These are phyloP conservation scores for Pontederia paniculata DNA, from an alignment of 176 grass and related monocot species.

Conservation along the genomic window DNA sequence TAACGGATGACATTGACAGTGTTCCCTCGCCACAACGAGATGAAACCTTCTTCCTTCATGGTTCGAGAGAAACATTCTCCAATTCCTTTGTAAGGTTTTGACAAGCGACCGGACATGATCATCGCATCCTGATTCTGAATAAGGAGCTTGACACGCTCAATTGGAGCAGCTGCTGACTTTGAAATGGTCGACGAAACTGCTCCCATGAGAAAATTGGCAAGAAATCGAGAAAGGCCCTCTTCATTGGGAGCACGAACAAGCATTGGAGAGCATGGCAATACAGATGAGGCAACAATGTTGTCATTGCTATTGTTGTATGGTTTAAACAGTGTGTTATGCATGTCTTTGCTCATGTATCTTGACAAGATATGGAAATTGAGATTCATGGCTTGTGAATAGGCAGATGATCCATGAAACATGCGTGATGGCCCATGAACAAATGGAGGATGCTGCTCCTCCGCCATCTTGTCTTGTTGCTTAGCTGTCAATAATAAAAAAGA, in stretches of 20 bases:
- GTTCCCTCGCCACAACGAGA: slow-evolving; percentile 11
- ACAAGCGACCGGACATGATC: slow-evolving; percentile 4
- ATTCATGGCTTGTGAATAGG: too few relatives aligned
- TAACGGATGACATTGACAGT: slow-evolving; percentile 13
- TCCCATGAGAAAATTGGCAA: slow-evolving; percentile 2
- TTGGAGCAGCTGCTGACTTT: slow-evolving; percentile 3
- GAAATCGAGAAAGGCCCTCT: not conserved
- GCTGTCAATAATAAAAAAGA: too few relatives aligned
- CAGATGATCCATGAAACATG: too few relatives aligned
- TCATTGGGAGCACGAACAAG: slow-evolving; percentile 1
- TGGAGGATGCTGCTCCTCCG: too few relatives aligned
- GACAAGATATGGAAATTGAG: too few relatives aligned
- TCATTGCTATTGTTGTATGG: too few relatives aligned
- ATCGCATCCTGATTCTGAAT: slow-evolving; percentile 18
- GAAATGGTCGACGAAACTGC: slow-evolving; percentile 5
- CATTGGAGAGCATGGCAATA: not conserved
- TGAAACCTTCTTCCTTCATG: not conserved
- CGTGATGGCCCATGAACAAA: too few relatives aligned
- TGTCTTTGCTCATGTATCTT: too few relatives aligned
- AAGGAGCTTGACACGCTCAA: not conserved
- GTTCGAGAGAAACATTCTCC: slow-evolving; percentile 7
- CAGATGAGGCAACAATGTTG: too few relatives aligned
- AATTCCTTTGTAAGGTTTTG: slow-evolving; percentile 13
- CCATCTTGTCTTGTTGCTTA: too few relatives aligned
- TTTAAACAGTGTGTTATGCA: too few relatives aligned